Evolutionary conservation across 106 monocot genomes (phyloP), one percentile per base, ranked within the genome.

Genomic region (Dendrobium catenatum): DNA sequence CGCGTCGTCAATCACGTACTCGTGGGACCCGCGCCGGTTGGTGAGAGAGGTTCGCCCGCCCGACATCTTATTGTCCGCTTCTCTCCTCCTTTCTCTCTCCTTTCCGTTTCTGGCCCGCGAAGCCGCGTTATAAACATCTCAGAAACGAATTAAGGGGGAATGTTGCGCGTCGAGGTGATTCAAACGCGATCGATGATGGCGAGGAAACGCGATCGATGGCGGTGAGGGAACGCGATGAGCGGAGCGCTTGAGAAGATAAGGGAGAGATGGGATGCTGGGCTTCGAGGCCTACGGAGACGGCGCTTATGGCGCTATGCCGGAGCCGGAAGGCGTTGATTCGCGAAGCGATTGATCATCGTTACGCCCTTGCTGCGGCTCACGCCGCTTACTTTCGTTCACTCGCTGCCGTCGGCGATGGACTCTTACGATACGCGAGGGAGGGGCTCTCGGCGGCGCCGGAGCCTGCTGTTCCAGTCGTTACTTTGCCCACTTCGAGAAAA

Each of bases 221-320:
- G 49, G 18, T 20, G 10, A 20, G 22, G 49, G 27, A 26, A 24
- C 76, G 49, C 6, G 7, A 75, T 75, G 41, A 20, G 42, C 4
- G 42, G 74, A 11, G 41, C 24, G 76, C 27, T 76, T 27, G 76
- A 76, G 43, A 74, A 16, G 43, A 76, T 37, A 5, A 22, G 49
- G 15, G 26, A 17, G 9, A 49, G 49, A 95, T 95, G 95, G 95
- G 95, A 79, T 95, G 95, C 84, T 81, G 78, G 56, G 54, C 83
- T 72, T 95, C 95, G 46, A 83, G 78, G 78, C 68, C 68, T 76
- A 87, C 88, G 47, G 87, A 88, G 70, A 76, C 84, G 41, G 78
- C 75, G 48, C 77, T 85, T 54, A 78, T 92, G 46, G 27, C 33
- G 47, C 87, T 93, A 68, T 93, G 93, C 80, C 87, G 92, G 47